A percentile compares a stretch with the other conserved stretches of the same genome.
phyloP scores from a whole-genome alignment of 805 yeast species.

The Jamesozyma piceae region DNA sequence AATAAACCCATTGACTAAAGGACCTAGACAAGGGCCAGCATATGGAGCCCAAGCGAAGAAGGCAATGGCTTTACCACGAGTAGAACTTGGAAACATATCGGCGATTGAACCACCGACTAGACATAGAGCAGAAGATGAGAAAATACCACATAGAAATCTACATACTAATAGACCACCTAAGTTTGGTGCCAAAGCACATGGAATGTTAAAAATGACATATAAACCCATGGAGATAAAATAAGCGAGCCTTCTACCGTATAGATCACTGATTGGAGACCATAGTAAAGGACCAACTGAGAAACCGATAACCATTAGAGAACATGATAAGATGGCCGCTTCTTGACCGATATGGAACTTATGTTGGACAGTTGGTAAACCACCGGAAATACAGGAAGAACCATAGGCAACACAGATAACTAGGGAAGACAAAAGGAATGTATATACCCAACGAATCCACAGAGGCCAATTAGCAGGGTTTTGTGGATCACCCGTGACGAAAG shows the following conservation, averaged over 20 bases:
- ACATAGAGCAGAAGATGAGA: constrained; percentile 72
- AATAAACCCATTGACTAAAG: constrained; percentile 80
- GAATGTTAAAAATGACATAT: constrained; percentile 73
- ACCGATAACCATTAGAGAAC: constrained; percentile 84
- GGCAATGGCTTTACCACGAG: constrained; percentile 84
- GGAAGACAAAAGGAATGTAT: constrained; percentile 58
- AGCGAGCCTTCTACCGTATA: constrained; percentile 77
- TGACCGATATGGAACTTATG: constrained; percentile 59
- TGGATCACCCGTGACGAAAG: constrained; percentile 70
- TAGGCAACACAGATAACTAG: constrained; percentile 85
- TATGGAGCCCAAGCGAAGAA: constrained; percentile 88
- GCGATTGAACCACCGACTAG: constrained; percentile 88
- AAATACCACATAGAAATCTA: constrained; percentile 82
- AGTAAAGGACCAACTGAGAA: constrained; percentile 78
- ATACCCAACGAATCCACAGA: constrained; percentile 43
- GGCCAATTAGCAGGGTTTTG: constrained; percentile 89
- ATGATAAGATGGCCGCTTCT: constrained; percentile 72
- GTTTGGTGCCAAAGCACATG: constrained; percentile 77
- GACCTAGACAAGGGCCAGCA: constrained; percentile 88
- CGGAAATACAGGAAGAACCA: constrained; percentile 86
- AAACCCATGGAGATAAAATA: constrained; percentile 67
- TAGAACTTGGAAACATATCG: constrained; percentile 72
- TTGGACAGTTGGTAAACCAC: constrained; percentile 62
- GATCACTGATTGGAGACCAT: constrained; percentile 86
- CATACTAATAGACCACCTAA: constrained; percentile 73